These are phyloP conservation scores for Ambrosiella xylebori DNA, from an alignment of 2,329 filamentous ascomycete species.

Conservation along the genomic window DNA sequence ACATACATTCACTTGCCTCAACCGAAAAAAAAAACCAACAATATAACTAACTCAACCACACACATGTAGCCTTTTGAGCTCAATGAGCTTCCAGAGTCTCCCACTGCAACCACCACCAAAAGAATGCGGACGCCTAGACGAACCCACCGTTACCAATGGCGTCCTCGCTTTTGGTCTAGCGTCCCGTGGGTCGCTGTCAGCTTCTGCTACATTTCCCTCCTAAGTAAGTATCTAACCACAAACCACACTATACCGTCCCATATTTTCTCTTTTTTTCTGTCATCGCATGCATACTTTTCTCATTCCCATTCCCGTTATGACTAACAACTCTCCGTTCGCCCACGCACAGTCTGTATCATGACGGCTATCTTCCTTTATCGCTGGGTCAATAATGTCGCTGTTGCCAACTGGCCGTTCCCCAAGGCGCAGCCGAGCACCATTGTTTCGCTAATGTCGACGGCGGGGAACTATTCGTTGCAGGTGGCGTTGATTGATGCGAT, in stretches of 20 bases:
- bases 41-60: neutral
- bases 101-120: neutral
- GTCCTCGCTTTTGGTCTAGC: slow-evolving; percentile 10
- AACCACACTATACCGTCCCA: too few relatives aligned
- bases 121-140: slow-evolving; percentile 2
- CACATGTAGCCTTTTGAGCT: neutral
- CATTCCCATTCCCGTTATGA: too few relatives aligned
- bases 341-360: slow-evolving; percentile 2
- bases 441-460: slow-evolving; percentile 10
- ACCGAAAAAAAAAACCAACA: neutral
- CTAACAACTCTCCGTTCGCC: too few relatives aligned
- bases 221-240: neutral
- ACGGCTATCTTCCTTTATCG: slow-evolving; percentile 9
- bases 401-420: slow-evolving; percentile 10
- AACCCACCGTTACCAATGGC: slow-evolving; percentile 11
- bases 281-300: neutral
- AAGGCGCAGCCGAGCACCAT: slow-evolving; percentile 11
- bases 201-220: slow-evolving; percentile 10
- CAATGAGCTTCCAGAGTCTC: neutral
- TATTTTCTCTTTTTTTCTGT: neutral
- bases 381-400: slow-evolving; percentile 8
- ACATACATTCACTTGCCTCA: neutral
- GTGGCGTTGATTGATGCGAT: slow-evolving; percentile 10
- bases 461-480: slow-evolving; percentile 7
- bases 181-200: slow-evolving; percentile 11